Base-by-base conservation (phyloP, 2,329 filamentous ascomycete genomes). In the Stemphylium vesicarium region DNA sequence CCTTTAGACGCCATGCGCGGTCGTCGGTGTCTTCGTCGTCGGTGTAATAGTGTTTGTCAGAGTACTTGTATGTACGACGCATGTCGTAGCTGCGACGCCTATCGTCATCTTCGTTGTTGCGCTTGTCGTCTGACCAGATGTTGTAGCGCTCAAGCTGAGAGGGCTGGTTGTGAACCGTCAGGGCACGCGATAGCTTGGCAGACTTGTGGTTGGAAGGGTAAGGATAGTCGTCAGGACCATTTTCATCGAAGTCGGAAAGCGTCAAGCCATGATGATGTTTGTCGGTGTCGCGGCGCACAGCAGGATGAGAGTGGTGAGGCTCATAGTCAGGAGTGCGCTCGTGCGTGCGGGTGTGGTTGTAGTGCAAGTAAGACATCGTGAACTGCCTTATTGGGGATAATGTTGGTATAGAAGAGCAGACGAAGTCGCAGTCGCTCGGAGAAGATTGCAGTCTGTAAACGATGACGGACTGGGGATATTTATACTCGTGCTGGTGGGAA, bases 121-220 rank as follows among this genome's bases (percentile, higher is more conserved):
- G 51, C 20, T 54, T 39, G 7, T 54, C 51, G 40, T 60, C 58
- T 15, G 60, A 64, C 64, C 67, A 71, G 59, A 74, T 59, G 52
- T 71, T 71, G 62, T 70, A 74, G 47, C 71, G 71, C 53, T 73
- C 68, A 15, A 72, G 59, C 42, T 66, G 62, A 43, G 59, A 63
- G 42, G 71, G 67, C 31, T 65, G 61, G 42, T 62, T 37, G 49
- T 65, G 69, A 36, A 68, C 54, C 36, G 66, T 66, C 10, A 72
- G 59, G 44, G 69, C 63, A 37, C 65, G 68, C 7, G 65, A 71
- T 59, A 55, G 49, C 10, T 49, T 59, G 33, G 42, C 44, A 10
- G 58, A 52, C 9, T 55, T 59, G 49, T 62, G 59, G 26, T 54
- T 49, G 31, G 57, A 48, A 1, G 65, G 56, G 52, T 68, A 64